Percentiles rank a stretch among this genome's conserved stretches.
Evolutionary conservation across 1,284 basidiomycete species (phyloP).

Genomic region (Fomitopsis schrenkii): DNA sequence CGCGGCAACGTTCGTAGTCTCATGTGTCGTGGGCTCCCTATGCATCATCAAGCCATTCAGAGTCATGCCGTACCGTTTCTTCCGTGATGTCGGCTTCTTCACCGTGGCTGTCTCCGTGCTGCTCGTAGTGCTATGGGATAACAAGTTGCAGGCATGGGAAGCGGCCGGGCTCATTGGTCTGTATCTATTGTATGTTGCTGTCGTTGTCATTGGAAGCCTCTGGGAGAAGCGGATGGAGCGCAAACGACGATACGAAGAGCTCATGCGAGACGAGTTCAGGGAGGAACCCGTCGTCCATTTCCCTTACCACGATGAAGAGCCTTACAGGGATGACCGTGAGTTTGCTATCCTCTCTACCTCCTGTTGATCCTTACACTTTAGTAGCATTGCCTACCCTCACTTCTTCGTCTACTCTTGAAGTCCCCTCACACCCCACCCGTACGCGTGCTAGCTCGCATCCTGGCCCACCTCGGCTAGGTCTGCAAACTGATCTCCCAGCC

Average conservation of each 20-base stretch:
- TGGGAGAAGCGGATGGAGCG: conserved; percentile 57
- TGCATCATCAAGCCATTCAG: conserved; percentile 93
- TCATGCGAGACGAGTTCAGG: conserved; percentile 58
- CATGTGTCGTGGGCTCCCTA: conserved; percentile 94
- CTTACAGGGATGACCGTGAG: conserved; percentile 63
- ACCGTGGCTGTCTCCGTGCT: conserved; percentile 73
- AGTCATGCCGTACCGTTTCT: conserved; percentile 77
- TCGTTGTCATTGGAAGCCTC: conserved; percentile 80
- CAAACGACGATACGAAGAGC: conserved; percentile 42
- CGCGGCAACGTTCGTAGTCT: conserved; percentile 93
- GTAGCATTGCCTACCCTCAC: conserved; percentile 4
- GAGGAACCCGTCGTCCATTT: conserved; percentile 39
- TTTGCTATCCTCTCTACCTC: not conserved
- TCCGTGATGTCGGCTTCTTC: conserved; percentile 95
- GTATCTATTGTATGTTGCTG: conserved; percentile 76
- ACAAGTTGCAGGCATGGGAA: conserved; percentile 71
- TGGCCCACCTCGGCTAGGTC: conserved; percentile 34
- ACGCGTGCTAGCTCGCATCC: conserved; percentile 34
- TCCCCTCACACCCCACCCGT: conserved; percentile 22
- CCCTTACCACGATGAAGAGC: conserved; percentile 37
- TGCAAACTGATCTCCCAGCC: conserved; percentile 37
- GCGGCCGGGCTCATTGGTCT: conserved; percentile 69
- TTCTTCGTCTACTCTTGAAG: conserved; percentile 10
- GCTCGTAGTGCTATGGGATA: conserved; percentile 78
- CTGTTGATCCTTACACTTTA: not conserved